Conservation (phyloP, 108 stramenopile genomes). For the Hondaea fermentalgiana region DNA sequence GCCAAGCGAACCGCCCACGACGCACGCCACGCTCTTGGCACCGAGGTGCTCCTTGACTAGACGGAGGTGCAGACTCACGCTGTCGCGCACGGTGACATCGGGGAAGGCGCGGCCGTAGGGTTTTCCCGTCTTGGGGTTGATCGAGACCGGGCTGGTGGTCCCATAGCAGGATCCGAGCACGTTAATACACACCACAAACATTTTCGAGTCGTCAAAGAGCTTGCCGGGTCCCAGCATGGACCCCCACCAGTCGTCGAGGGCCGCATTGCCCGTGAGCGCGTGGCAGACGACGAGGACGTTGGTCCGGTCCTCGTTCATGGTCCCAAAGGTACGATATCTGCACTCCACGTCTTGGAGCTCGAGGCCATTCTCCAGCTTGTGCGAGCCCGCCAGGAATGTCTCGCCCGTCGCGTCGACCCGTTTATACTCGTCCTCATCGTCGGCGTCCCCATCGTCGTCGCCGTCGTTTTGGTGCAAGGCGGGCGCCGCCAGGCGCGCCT, state of each 20-base stretch:
- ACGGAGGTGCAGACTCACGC: background rate
- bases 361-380: conserved; percentile 33
- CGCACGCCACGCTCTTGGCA: background rate
- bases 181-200: conserved; percentile 21
- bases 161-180: conserved; percentile 20
- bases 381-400: background rate
- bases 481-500: too few species aligned
- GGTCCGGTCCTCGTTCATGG: conserved; percentile 60
- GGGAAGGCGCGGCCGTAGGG: conserved; percentile 1
- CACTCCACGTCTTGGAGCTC: conserved; percentile 62
- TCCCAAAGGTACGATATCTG: conserved; percentile 81
- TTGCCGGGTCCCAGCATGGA: conserved; percentile 67
- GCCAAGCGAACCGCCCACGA: conserved; percentile 21
- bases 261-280: conserved; percentile 83
- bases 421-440: conserved; percentile 25
- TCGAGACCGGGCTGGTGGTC: background rate
- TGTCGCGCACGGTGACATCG: background rate
- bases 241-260: conserved; percentile 87
- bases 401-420: conserved; percentile 6
- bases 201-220: conserved; percentile 61
- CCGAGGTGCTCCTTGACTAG: background rate
- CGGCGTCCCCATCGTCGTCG: background rate
- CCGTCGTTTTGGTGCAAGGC: too few species aligned
- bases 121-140: background rate
- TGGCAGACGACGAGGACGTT: conserved; percentile 88